Conservation (phyloP, 495 filamentous ascomycete species). For the Penicillium verhagenii region DNA sequence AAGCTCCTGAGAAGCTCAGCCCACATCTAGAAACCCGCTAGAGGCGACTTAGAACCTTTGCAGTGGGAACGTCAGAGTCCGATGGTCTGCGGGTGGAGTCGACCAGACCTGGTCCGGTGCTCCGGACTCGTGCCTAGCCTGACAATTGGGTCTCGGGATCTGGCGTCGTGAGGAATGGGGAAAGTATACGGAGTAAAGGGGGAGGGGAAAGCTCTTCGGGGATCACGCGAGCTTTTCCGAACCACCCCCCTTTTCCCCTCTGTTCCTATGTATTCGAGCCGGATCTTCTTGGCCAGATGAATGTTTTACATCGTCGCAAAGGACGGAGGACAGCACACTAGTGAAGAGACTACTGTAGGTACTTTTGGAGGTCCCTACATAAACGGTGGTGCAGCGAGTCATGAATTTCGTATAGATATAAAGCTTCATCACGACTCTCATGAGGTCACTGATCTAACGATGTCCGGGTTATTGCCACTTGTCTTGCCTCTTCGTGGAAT, state of each 20-base stretch:
- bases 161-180: neutral
- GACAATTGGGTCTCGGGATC: neutral
- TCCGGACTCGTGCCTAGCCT: neutral
- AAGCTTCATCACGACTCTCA: neutral
- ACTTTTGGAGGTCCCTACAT: no score
- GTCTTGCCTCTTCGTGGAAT: neutral
- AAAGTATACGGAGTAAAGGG: neutral
- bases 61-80: slow-evolving; percentile 21
- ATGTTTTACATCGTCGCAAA: neutral
- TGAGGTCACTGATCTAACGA: neutral
- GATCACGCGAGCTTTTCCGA: neutral
- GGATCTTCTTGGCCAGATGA: neutral
- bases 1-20: slow-evolving; percentile 8
- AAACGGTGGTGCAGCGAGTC: neutral
- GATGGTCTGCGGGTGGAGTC: slow-evolving; percentile 12
- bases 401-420: neutral
- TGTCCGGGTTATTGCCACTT: neutral
- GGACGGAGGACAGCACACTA: no score
- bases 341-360: no score
- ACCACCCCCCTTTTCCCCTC: neutral
- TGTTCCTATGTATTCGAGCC: no score
- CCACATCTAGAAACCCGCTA: slow-evolving; percentile 28
- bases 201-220: neutral
- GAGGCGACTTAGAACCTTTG: slow-evolving; percentile 15
- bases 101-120: neutral